phyloP scores from a whole-genome alignment of 2,329 filamentous ascomycete species.

The Talaromyces sp. region DNA sequence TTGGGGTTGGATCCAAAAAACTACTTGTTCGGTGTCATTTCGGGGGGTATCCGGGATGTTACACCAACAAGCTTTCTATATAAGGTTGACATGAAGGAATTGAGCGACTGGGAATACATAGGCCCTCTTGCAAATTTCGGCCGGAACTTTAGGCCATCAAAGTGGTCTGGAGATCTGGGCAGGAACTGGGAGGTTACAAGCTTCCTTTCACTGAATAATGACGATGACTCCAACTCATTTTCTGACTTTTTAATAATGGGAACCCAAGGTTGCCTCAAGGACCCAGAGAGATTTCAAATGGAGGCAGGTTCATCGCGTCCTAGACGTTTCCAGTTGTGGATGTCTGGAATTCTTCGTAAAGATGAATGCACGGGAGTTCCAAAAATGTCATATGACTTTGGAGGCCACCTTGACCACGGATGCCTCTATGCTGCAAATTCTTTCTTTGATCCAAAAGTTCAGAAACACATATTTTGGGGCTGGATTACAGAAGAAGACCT shows the following conservation, averaged over 20 bases:
- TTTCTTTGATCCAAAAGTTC: slow-evolving; percentile 8
- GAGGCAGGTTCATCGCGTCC: not conserved
- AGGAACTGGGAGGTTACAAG: slow-evolving; percentile 13
- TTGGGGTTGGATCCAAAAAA: not conserved
- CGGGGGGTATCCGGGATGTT: slow-evolving; percentile 1
- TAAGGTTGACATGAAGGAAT: not conserved
- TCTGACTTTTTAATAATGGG: not conserved
- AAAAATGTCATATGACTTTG: not conserved
- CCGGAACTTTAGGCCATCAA: slow-evolving; percentile 5
- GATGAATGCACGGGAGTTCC: not conserved
- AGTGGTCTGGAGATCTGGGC: slow-evolving; percentile 13
- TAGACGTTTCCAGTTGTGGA: slow-evolving; percentile 9
- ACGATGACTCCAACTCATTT: not conserved
- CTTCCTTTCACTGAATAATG: slow-evolving; percentile 2
- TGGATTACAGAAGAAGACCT: slow-evolving; percentile 14
- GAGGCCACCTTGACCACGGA: slow-evolving; percentile 9
- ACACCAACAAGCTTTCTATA: slow-evolving; percentile 7
- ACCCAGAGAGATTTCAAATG: not conserved
- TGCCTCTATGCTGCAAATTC: slow-evolving; percentile 14
- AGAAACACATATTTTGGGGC: slow-evolving; percentile 6
- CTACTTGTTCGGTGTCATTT: slow-evolving; percentile 2
- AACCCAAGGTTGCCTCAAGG: not conserved
- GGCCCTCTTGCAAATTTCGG: slow-evolving; percentile 6
- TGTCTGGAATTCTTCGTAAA: slow-evolving; percentile 3
- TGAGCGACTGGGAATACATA: slow-evolving; percentile 3